phyloP scores from a whole-genome alignment of 225 moss, liverwort and hornwort species.

The Polytrichum formosum region DNA sequence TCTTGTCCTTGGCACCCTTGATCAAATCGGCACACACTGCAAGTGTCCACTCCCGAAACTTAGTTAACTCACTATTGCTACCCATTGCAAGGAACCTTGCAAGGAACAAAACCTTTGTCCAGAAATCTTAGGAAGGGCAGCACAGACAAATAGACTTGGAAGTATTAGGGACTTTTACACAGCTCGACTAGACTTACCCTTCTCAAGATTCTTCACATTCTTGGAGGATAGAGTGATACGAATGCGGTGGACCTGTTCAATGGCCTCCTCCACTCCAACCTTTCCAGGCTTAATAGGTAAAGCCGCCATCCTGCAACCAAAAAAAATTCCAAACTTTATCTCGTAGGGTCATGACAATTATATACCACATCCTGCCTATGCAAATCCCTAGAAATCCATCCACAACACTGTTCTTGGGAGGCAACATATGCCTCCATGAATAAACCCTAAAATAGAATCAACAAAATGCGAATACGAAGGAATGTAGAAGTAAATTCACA shows the following conservation, averaged over 20 bases:
- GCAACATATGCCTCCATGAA: no score
- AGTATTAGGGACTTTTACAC: not conserved
- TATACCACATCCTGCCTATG: not conserved
- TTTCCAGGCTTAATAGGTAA: slow-evolving; percentile 27
- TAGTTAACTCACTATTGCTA: not conserved
- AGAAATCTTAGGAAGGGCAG: not conserved
- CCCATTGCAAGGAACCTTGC: not conserved
- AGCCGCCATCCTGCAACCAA: slow-evolving; percentile 13
- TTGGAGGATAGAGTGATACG: slow-evolving; percentile 55
- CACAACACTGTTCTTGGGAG: not conserved
- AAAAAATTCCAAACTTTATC: not conserved
- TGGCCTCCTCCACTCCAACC: slow-evolving; percentile 42
- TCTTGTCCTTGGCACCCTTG: slow-evolving; percentile 54
- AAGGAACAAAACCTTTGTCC: no score
- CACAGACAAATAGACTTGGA: not conserved
- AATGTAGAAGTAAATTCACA: not conserved
- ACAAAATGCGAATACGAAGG: not conserved
- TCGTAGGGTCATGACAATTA: not conserved
- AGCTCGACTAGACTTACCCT: slow-evolving; percentile 17
- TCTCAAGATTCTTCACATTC: slow-evolving; percentile 54
- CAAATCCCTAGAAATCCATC: not conserved
- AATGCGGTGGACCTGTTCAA: slow-evolving; percentile 44
- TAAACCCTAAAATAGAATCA: no score
- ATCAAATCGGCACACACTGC: slow-evolving; percentile 51
- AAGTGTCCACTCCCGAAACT: not conserved